Evolutionary conservation across 352 stramenopile species (phyloP), one percentile per base, ranked within the genome.

Genomic region (Halophytophthora batemanensis): DNA sequence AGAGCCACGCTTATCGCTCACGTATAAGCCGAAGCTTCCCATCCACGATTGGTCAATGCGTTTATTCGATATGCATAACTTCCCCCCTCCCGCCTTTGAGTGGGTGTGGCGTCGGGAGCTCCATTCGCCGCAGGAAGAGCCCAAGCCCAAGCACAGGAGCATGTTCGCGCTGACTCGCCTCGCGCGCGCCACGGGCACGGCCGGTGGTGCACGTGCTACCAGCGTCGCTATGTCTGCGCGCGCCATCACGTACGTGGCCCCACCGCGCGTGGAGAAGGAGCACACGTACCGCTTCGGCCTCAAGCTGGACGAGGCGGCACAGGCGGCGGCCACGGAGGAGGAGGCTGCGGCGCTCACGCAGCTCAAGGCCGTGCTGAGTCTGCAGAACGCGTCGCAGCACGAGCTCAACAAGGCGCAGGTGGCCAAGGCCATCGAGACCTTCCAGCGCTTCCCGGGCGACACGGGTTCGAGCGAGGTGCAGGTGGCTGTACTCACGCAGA

Each of bases 391-490:
- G 35, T 86, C 78, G 52, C 81, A 94, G 67, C 77, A 70, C 45
- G 83, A 92, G 46, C 68, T 94, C 28, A 94, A 94, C 74, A 68
- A 94, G 64, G 76, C 78, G 37, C 74, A 90, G 61, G 71, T 92
- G 50, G 71, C 82, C 25, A 82, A 73, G 37, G 82, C 81, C 39
- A 89, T 94, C 51, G 66, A 91, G 58, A 90, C 75, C 13, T 94
- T 94, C 66, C 79, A 94, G 67, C 81, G 83, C 44, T 92, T 92
- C 67, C 83, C 83, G 7, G 82, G 83, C 15, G 83, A 94, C 65
- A 92, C 83, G 29, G 83, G 83, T 40, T 94, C 83, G 41, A 90
- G 78, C 60, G 83, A 94, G 50, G 83, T 92, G 53, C 83, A 94
- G 64, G 73, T 94, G 45, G 83, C 83, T 7, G 80, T 92, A 54